Conservation (phyloP, 805 yeast species). For the Cyberlindnera maritima region DNA sequence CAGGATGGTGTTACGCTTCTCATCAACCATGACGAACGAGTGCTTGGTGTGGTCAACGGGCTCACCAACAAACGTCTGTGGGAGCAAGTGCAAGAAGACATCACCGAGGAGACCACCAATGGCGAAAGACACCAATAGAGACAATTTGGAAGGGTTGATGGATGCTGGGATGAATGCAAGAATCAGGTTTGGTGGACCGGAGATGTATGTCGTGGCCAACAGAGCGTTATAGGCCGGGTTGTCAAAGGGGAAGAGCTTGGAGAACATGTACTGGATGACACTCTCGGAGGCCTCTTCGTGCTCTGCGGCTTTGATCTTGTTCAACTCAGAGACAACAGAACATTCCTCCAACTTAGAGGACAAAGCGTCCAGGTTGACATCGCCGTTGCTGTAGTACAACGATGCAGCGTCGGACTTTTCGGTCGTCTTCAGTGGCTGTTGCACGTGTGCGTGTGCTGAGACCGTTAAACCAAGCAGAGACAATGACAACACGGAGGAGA, state of each 20-base stretch:
- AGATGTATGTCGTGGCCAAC: conserved; percentile 60
- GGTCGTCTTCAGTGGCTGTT: neutral
- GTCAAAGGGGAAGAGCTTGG: conserved; percentile 48
- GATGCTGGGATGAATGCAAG: conserved; percentile 55
- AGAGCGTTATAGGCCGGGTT: conserved; percentile 58
- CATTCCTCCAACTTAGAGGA: conserved; percentile 33
- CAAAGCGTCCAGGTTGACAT: conserved; percentile 38
- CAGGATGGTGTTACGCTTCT: conserved; percentile 42
- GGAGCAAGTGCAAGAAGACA: conserved; percentile 67
- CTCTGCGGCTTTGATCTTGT: conserved; percentile 30
- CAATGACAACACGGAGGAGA: neutral
- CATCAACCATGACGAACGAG: conserved; percentile 50
- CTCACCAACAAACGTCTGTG: conserved; percentile 62
- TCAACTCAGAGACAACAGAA: conserved; percentile 39
- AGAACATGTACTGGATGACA: conserved; percentile 38
- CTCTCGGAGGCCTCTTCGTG: conserved; percentile 24
- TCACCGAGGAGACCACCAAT: conserved; percentile 77
- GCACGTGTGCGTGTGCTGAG: conserved; percentile 1
- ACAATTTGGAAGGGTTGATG: conserved; percentile 48
- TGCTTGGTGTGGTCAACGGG: conserved; percentile 37
- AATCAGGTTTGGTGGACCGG: conserved; percentile 61
- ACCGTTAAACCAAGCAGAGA: neutral
- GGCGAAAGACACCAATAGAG: conserved; percentile 65
- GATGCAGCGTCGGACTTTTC: neutral
- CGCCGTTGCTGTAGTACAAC: conserved; percentile 40